Base-by-base conservation (phyloP, 139 green algal genomes). In the Prasinococcaceae sp. region DNA sequence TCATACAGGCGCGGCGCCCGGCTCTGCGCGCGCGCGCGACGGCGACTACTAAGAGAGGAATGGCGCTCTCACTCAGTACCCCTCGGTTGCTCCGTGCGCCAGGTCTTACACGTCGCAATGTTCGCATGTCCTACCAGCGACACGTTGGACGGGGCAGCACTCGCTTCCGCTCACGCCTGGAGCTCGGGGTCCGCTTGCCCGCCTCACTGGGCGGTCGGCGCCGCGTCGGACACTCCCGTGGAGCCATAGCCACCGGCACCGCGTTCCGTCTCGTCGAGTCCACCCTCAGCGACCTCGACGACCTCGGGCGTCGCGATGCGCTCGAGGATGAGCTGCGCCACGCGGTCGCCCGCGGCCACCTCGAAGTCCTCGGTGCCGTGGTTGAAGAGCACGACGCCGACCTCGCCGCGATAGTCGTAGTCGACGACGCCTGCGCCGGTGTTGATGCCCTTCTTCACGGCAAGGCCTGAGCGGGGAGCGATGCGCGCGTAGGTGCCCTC, bases 301-400 rank as follows among this genome's bases (percentile, higher is more conserved):
- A 98, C 88, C 9, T 93, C 79, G 10, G 90, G 88, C 4, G 85
- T 97, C 1, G 67, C 47, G 35, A 98, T 98, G 30, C 72, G 58
- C 73, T 98, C 90, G 19, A 98, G 67, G 29, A 98, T 86, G 1
- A 98, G 75, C 78, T 98, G 90, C 19, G 60, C 60, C 14, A 66
- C 50, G 25, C 55, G 29, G 30, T 60, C 52, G n/a, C 81, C 76
- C 10, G 23, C 12, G 17, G 6, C 5, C 9, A 65, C 32, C 35
- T 63, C 24, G 52, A 95, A 97, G 35, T 93, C 85, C 0, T 53
- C 43, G 20, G 95, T 81, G 4, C 69, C 74, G 57, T 92, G 80
- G 74, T 98, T 98, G 74, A 98, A 97, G 10, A 98, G 81, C 30
- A 98, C 79, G 17, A 98, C 90, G 23, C 80, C 78, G 16, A 98